Evolutionary conservation across 2,329 filamentous ascomycete species (phyloP), one percentile per base, ranked within the genome.

Genomic region (Cyclaneusma minus): DNA sequence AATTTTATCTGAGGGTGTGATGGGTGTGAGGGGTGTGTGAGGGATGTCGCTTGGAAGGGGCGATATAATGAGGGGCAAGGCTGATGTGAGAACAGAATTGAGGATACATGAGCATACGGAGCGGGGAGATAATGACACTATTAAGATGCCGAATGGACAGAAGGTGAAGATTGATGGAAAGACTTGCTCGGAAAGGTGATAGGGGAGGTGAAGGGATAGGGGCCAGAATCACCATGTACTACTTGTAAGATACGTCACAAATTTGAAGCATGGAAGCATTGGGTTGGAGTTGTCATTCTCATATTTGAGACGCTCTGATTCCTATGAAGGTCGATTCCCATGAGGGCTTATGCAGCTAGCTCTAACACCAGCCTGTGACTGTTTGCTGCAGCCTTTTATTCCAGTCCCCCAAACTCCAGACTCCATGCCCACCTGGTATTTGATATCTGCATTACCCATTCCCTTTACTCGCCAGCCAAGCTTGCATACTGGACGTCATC

Each of bases 31-130:
- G 18, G 11, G 7, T 7, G 11, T 20, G 11, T 7, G 18, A 11
- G 18, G 18, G 7, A 11, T 7, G 18, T 7, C 7, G 18, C 7
- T 20, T 7, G 18, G 18, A 20, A 20, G 7, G 18, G 18, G 18
- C 7, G 11, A 20, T 7, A 7, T 20, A 7, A n/a, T n/a, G n/a
- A n/a, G n/a, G n/a, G n/a, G n/a, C 11, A 7, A 20, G 11, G 18
- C 11, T 20, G 18, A 20, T 20, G 11, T 20, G 7, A 20, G 18
- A 20, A 20, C 39, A 94, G 84, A 78, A 47, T 56, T 95, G 30
- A 67, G 76, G 27, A 94, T 98, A 53, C 89, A 95, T 50, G 68
- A 92, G 34, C 60, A 92, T 37, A 98, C 78, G 16, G 87, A 98
- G 52, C 65, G 82, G 37, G 84, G 89, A 28, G 80, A 95, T 54